These are phyloP conservation scores for Russula earlei DNA, from an alignment of 768 basidiomycete genomes.

Conservation along the genomic window DNA sequence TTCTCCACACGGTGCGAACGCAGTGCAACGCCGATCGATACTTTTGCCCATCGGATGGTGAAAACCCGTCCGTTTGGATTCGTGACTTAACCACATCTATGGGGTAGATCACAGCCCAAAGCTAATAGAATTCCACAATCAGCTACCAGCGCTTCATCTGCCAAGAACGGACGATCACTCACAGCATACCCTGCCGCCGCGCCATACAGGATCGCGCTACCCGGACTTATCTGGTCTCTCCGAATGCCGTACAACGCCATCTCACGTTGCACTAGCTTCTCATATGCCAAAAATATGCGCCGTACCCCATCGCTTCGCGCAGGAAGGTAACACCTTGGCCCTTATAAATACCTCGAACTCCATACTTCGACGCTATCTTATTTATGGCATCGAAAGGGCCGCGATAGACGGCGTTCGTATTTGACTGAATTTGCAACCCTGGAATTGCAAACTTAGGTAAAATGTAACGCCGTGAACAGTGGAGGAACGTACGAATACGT, in stretches of 20 bases:
- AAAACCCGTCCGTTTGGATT: constrained; percentile 91
- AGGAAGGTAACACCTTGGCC: constrained; percentile 84
- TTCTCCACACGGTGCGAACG: constrained; percentile 69
- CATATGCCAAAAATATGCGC: constrained; percentile 89
- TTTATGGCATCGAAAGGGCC: constrained; percentile 85
- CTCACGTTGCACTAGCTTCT: constrained; percentile 82
- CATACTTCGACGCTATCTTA: constrained; percentile 69
- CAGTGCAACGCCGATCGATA: constrained; percentile 80
- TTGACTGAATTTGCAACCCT: constrained; percentile 90
- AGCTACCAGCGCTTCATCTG: constrained; percentile 8
- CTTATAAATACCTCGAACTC: constrained; percentile 83
- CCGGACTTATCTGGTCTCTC: constrained; percentile 67
- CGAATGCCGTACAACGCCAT: constrained; percentile 62
- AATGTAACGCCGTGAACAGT: constrained; percentile 1
- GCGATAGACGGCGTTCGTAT: constrained; percentile 60
- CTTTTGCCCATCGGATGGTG: constrained; percentile 62
- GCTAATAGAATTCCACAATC: constrained; percentile 31
- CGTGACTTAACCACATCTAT: constrained; percentile 95
- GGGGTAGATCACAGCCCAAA: constrained; percentile 91
- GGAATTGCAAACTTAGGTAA: background rate
- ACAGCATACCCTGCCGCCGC: constrained; percentile 90
- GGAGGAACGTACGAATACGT: constrained; percentile 67
- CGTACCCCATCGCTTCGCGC: constrained; percentile 77
- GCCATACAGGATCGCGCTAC: constrained; percentile 78
- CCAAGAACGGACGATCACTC: constrained; percentile 14